Evolutionary conservation across 202 grass and related monocot genomes (phyloP).

Genomic region (Setaria viridis): DNA sequence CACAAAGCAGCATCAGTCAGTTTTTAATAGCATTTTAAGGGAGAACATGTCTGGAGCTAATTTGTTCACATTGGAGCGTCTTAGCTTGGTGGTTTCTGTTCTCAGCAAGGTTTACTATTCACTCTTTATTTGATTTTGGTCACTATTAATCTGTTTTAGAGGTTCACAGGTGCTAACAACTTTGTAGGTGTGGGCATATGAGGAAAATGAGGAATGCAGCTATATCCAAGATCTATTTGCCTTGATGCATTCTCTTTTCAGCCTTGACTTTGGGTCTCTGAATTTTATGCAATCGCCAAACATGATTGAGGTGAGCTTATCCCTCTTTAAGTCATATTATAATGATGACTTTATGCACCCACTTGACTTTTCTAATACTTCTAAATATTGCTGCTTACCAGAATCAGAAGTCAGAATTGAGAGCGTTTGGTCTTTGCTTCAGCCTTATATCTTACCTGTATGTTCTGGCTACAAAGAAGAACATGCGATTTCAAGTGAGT

Average conservation of each 20-base stretch:
- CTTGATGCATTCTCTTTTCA: conserved; percentile 77
- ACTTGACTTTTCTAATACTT: conserved; percentile 42
- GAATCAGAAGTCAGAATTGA: conserved; percentile 60
- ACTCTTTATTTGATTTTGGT: conserved; percentile 45
- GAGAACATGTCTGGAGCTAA: conserved; percentile 74
- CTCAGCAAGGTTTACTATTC: conserved; percentile 82
- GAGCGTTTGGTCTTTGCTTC: conserved; percentile 70
- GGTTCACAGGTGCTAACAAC: conserved; percentile 35
- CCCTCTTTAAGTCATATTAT: conserved; percentile 22
- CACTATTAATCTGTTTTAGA: conserved; percentile 12
- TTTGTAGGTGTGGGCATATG: conserved; percentile 89
- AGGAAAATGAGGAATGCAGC: conserved; percentile 90
- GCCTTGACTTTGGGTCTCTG: conserved; percentile 60
- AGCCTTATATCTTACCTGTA: conserved; percentile 83
- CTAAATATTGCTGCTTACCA: conserved; percentile 30
- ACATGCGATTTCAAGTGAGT: conserved; percentile 78
- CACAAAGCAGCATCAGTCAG: conserved; percentile 68
- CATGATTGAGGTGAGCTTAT: conserved; percentile 73
- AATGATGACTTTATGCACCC: background rate
- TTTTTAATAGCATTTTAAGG: conserved; percentile 80
- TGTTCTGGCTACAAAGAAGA: conserved; percentile 81
- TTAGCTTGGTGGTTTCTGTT: conserved; percentile 87
- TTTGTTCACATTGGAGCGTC: conserved; percentile 70
- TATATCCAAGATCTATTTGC: conserved; percentile 85
- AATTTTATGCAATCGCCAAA: conserved; percentile 72